A percentile compares a stretch with the other conserved stretches of the same genome.
These are phyloP conservation scores for Saccharomycopsis oosterbeekiorum DNA, from an alignment of 805 yeast genomes.

Conservation along the genomic window DNA sequence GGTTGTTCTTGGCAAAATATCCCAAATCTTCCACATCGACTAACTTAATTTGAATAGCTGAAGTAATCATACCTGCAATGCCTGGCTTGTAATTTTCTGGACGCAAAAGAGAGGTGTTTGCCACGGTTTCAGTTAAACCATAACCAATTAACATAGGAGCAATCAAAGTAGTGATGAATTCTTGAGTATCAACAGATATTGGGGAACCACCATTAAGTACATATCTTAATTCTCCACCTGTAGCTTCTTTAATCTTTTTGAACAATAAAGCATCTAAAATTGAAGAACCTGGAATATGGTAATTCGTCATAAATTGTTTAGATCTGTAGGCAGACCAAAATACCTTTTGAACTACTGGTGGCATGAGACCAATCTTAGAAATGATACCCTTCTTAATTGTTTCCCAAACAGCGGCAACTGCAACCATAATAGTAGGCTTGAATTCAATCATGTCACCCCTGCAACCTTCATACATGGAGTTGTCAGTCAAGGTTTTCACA, in stretches of 20 bases:
- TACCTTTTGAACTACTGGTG: slow-evolving; percentile 59
- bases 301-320: slow-evolving; percentile 52
- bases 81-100: slow-evolving; percentile 60
- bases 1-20: slow-evolving; percentile 78
- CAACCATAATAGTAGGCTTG: slow-evolving; percentile 91
- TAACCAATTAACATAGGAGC: slow-evolving; percentile 90
- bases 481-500: slow-evolving; percentile 82
- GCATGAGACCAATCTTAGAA: slow-evolving; percentile 58
- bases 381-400: slow-evolving; percentile 85
- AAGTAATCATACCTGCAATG: slow-evolving; percentile 74
- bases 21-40: slow-evolving; percentile 89
- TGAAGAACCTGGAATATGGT: slow-evolving; percentile 65
- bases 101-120: slow-evolving; percentile 66
- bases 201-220: slow-evolving; percentile 92
- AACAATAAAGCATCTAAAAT: slow-evolving; percentile 66
- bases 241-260: slow-evolving; percentile 83
- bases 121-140: slow-evolving; percentile 94
- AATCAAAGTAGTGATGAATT: slow-evolving; percentile 62
- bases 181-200: slow-evolving; percentile 69
- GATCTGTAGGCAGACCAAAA: slow-evolving; percentile 85
- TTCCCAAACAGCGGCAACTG: slow-evolving; percentile 99
- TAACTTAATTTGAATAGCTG: slow-evolving; percentile 78
- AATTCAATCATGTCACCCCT: slow-evolving; percentile 79
- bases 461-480: slow-evolving; percentile 66
- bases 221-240: slow-evolving; percentile 78